Conservation (phyloP, 352 stramenopile species). For the Albugo laibachii region DNA sequence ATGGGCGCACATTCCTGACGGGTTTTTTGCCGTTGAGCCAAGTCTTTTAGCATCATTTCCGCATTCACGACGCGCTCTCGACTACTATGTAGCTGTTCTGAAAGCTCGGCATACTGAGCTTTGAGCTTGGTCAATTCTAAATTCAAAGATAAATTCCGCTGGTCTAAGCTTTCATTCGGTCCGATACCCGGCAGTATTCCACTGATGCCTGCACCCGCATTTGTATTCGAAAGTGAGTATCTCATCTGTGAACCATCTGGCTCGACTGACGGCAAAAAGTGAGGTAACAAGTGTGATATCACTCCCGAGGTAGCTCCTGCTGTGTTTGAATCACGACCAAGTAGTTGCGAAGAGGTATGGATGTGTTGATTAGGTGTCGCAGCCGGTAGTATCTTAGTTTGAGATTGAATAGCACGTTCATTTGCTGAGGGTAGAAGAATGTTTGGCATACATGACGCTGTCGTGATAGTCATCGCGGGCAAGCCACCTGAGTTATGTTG, state of each 20-base stretch:
- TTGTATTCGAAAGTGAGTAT: constrained; percentile 7
- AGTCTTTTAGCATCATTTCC: constrained; percentile 28
- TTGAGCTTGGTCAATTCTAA: constrained; percentile 44
- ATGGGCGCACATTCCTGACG: constrained; percentile 33
- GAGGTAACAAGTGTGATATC: background rate
- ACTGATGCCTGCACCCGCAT: constrained; percentile 15
- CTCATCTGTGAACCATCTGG: background rate
- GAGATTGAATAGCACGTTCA: too few species aligned
- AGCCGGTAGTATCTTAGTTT: too few species aligned
- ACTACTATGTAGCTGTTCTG: constrained; percentile 38
- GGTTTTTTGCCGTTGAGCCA: constrained; percentile 41
- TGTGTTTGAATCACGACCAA: background rate
- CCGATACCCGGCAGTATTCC: constrained; percentile 37
- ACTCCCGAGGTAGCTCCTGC: background rate
- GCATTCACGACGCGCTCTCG: constrained; percentile 34
- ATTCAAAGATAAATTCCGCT: constrained; percentile 55
- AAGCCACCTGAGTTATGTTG: too few species aligned
- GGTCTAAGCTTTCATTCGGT: constrained; percentile 39
- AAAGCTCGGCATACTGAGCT: constrained; percentile 37
- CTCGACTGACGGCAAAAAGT: background rate
- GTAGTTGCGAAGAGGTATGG: too few species aligned
- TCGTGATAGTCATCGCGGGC: too few species aligned
- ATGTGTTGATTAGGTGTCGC: too few species aligned
- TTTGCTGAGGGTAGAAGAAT: too few species aligned
- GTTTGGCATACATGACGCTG: too few species aligned